Base-by-base conservation (phyloP, 1,284 basidiomycete genomes). In the Grifola frondosa region DNA sequence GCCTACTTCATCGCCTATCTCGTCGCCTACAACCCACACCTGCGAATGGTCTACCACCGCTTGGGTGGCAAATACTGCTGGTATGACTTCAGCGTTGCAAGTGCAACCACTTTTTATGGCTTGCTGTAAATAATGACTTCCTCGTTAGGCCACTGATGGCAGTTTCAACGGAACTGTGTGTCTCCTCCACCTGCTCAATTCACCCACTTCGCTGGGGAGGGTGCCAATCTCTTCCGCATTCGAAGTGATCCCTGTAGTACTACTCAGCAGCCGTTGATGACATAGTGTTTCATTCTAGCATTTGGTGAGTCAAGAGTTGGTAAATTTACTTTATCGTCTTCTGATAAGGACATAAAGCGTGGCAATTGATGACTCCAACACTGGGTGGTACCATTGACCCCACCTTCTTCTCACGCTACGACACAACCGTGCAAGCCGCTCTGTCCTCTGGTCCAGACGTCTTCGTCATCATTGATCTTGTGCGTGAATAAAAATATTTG, bases 301-400 rank as follows among this genome's bases (percentile, higher is more conserved):
- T 64, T 66, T 42, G 62, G 63, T 65, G 56, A 12, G 59, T 35
- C n/a, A 12, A 2, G 3, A 28, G 21, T 20, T 11, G 7, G 19
- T 23, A 1, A 29, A 8, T 24, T 13, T 7, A 19, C 30, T 23
- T 5, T 31, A 15, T 16, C 29, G 26, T 24, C 58, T 10, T 54
- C 20, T 9, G 12, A 44, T 31, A 29, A 28, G 10, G 8, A 4
- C 60, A 56, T 11, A 45, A 61, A 57, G 72, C 70, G 3, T 76
- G 78, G 78, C 76, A 78, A 55, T 62, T 76, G 47, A 72, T 78
- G 66, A 75, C 72, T 7, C 72, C 72, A 20, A 67, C 65, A 16
- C 50, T 78, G 16, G 74, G 73, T 35, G 73, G 73, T 10, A 62
- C 66, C 22, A 71, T 80, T 54, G 63, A 73, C 56, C 52, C 63